A percentile compares a stretch with the other conserved stretches of the same genome.
These are phyloP conservation scores for Aureobasidium subglaciale DNA, from an alignment of 2,329 filamentous ascomycete species.

Conservation along the genomic window DNA sequence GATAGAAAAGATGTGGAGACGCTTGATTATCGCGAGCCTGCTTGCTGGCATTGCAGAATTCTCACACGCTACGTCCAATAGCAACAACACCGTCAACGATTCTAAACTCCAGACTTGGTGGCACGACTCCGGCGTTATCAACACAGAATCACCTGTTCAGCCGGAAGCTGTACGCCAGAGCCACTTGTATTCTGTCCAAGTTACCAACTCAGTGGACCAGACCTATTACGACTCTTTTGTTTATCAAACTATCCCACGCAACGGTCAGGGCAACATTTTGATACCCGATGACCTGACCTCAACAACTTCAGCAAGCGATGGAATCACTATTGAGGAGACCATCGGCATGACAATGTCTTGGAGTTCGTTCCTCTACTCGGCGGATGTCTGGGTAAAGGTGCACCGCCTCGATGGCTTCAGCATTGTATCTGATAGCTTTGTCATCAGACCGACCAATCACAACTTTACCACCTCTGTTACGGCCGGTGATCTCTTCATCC, in stretches of 20 bases:
- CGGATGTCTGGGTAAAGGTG: slow-evolving; percentile 1
- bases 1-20: neutral
- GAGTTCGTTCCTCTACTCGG: neutral
- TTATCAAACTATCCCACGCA: slow-evolving; percentile 8
- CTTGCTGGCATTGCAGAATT: neutral
- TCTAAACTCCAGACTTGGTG: slow-evolving; percentile 3
- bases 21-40: neutral
- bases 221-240: slow-evolving; percentile 6
- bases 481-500: neutral
- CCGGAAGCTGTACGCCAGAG: neutral
- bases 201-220: slow-evolving; percentile 2
- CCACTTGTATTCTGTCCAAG: slow-evolving; percentile 1
- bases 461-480: neutral
- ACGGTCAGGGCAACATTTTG: slow-evolving; percentile 3
- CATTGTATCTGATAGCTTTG: neutral
- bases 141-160: neutral
- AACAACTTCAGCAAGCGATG: neutral
- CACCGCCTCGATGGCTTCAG: neutral
- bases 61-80: neutral
- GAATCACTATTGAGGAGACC: slow-evolving; percentile 3
- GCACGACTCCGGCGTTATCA: neutral
- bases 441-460: slow-evolving; percentile 7
- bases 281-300: slow-evolving; percentile 2
- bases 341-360: slow-evolving; percentile 12
- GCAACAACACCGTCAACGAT: neutral